These are phyloP conservation scores for Colletotrichum cereale DNA, from an alignment of 2,329 filamentous ascomycete species.

Conservation along the genomic window DNA sequence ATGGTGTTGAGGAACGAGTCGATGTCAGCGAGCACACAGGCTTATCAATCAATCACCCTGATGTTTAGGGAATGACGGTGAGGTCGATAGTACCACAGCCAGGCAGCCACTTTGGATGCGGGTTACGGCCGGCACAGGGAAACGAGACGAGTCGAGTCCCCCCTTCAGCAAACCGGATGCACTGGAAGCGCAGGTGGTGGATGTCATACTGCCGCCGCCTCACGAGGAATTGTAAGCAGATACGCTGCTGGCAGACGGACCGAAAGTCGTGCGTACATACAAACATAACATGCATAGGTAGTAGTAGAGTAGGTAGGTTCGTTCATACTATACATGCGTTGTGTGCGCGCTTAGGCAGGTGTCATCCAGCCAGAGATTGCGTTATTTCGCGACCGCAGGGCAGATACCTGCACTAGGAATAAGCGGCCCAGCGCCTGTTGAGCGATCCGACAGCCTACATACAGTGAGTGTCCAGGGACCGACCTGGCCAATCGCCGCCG, in stretches of 20 bases:
- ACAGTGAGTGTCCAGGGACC: too few relatives aligned
- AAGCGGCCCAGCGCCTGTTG: background rate
- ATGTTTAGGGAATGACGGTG: background rate
- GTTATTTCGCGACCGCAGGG: constrained; percentile 29
- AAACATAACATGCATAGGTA: too few relatives aligned
- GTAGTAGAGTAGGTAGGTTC: background rate
- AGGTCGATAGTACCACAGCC: background rate
- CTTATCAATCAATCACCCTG: background rate
- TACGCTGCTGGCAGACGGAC: background rate
- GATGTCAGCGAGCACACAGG: background rate
- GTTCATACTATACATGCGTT: too few relatives aligned
- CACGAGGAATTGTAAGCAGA: background rate
- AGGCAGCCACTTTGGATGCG: background rate
- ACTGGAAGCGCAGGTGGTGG: background rate
- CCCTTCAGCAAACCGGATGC: constrained; percentile 26
- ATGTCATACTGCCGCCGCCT: background rate
- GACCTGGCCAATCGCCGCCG: constrained; percentile 5
- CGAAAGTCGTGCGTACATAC: background rate
- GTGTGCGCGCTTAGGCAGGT: background rate
- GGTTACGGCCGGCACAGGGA: background rate
- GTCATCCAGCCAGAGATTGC: constrained; percentile 34
- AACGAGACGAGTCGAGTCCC: background rate
- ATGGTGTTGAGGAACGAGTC: background rate
- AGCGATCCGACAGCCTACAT: too few relatives aligned
- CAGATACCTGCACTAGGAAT: background rate